Evolutionary conservation across 495 filamentous ascomycete species (phyloP), one percentile per base, ranked within the genome.

Genomic region (Aspergillus indologenus): DNA sequence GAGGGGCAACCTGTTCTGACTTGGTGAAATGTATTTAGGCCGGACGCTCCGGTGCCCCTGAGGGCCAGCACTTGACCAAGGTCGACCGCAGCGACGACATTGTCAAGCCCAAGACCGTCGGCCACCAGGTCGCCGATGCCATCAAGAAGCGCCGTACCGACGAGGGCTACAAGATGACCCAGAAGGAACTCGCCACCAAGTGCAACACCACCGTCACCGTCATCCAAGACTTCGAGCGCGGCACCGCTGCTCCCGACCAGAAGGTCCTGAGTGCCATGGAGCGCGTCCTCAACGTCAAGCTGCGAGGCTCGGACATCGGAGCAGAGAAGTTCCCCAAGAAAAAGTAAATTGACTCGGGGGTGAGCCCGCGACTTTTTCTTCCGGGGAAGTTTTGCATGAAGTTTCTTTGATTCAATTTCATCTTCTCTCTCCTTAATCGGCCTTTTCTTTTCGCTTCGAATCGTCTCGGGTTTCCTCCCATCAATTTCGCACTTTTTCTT

Each of bases 61-160:
- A 98, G 80, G 94, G 94, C 68, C 94, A 99, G 76, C 91, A 89
- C 69, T 82, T 98, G 53, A 98, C 94, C 46, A 99, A 97, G 81
- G 92, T 99, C 71, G 94, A 98, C 83, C 94, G 94, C 65, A 84
- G 86, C 73, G 95, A 98, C 81, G 94, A 97, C 72, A 96, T 97
- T 77, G 85, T 97, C 73, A 96, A 96, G 79, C 91, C 91, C 65
- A 92, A 92, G 75, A 96, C 91, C 54, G 82, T 97, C 50, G 90
- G 92, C 65, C 71, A 77, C 60, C 79, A 84, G 53, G 91, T 98
- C 60, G 92, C 88, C 60, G 83, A 88, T 58, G 90, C 87, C 22
- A 96, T 98, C 83, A 82, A 84, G 64, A 80, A 83, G 67, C 83
- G 85, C 57, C 86, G 90, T 43, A 89, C 77, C 79, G 89, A 85